A percentile compares a stretch with the other conserved stretches of the same genome.
phyloP scores from a whole-genome alignment of 495 filamentous ascomycete genomes.

The Talaromyces trachyspermus region DNA sequence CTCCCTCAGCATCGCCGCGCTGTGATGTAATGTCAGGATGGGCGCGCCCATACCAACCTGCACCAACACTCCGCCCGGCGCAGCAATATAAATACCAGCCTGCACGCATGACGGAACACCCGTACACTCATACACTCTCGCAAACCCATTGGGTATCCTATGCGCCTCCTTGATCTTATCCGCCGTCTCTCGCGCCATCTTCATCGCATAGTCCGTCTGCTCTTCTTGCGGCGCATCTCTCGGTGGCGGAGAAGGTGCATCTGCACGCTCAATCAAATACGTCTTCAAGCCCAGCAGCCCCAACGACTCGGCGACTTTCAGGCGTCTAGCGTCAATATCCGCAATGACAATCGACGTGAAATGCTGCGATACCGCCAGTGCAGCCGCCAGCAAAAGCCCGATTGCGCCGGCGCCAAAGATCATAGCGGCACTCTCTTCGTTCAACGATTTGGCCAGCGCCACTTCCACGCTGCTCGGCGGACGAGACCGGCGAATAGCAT shows the following conservation, averaged over 20 bases:
- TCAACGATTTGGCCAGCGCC: constrained; percentile 12
- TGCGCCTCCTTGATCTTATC: constrained; percentile 32
- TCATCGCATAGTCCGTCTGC: constrained; percentile 31
- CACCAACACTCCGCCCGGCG: constrained; percentile 72
- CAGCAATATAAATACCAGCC: constrained; percentile 74
- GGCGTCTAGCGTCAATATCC: constrained; percentile 67
- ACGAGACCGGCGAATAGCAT: constrained; percentile 57
- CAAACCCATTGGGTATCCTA: constrained; percentile 56
- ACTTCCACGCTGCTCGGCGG: constrained; percentile 36
- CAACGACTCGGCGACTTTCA: constrained; percentile 64
- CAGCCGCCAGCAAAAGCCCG: constrained; percentile 61
- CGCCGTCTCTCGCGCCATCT: constrained; percentile 37
- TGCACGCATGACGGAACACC: constrained; percentile 83
- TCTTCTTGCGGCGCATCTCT: constrained; percentile 34
- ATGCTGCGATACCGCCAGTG: constrained; percentile 53
- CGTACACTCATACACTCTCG: constrained; percentile 84
- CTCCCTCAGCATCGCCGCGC: constrained; percentile 76
- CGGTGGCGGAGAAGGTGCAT: constrained; percentile 23
- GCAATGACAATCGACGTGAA: constrained; percentile 70
- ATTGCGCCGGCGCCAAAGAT: constrained; percentile 80
- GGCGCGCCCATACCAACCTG: constrained; percentile 94
- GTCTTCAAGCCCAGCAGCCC: constrained; percentile 59
- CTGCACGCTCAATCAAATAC: constrained; percentile 49
- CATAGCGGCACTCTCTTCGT: constrained; percentile 46
- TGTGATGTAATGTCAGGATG: constrained; percentile 77